A percentile compares a stretch with the other conserved stretches of the same genome.
Conservation (phyloP, 2,329 filamentous ascomycete species). For the Ophiostoma triangulosporum region DNA sequence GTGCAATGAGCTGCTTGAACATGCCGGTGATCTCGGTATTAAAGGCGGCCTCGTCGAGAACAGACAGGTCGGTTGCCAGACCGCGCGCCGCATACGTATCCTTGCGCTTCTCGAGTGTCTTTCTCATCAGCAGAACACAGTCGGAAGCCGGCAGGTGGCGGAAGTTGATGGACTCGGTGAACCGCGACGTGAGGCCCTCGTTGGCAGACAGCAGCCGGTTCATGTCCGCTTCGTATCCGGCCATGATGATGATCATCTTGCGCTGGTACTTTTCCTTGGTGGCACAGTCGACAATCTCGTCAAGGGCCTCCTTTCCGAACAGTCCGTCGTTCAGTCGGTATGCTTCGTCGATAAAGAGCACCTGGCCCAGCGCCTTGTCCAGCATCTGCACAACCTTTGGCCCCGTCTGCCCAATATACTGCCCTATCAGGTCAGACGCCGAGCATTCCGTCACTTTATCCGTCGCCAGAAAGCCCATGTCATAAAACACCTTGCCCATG, state of each 20-base stretch:
- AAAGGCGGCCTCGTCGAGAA: constrained; percentile 13
- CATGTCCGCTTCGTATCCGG: constrained; percentile 55
- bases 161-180: constrained; percentile 49
- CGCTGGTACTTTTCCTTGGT: constrained; percentile 43
- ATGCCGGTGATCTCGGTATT: constrained; percentile 15
- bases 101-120: constrained; percentile 17
- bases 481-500: constrained; percentile 63
- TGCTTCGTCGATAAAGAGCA: constrained; percentile 61
- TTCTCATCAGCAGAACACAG: constrained; percentile 31
- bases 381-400: constrained; percentile 49
- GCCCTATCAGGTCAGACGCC: constrained; percentile 52
- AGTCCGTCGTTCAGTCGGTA: constrained; percentile 46
- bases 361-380: constrained; percentile 48
- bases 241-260: constrained; percentile 53
- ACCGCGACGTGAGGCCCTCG: constrained; percentile 49
- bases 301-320: constrained; percentile 44
- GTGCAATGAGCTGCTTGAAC: constrained; percentile 27
- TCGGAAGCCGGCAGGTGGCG: constrained; percentile 26
- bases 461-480: constrained; percentile 53
- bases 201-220: constrained; percentile 48
- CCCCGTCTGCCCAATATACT: constrained; percentile 56
- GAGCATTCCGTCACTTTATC: constrained; percentile 41
- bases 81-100: background rate
- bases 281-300: constrained; percentile 37
- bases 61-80: constrained; percentile 17